These are phyloP conservation scores for Dioszegia crocea DNA, from an alignment of 768 basidiomycete genomes.

Conservation along the genomic window DNA sequence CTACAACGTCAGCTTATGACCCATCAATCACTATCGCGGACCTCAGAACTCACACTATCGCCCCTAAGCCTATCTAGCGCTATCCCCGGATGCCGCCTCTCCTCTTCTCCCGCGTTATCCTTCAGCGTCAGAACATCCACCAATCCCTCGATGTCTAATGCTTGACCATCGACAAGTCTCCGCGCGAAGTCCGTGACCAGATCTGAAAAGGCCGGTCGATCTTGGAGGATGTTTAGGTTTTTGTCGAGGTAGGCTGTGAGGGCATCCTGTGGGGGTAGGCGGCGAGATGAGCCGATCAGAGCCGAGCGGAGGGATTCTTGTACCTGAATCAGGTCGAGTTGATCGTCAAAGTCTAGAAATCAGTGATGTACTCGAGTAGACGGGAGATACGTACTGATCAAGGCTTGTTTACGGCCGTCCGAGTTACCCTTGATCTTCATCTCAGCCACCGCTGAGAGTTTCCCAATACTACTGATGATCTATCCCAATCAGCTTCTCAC, in stretches of 20 bases:
- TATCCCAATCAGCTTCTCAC: slow-evolving; percentile 47
- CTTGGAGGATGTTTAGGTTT: slow-evolving; percentile 55
- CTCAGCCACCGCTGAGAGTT: slow-evolving; percentile 71
- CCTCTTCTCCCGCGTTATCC: slow-evolving; percentile 58
- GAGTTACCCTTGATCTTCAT: slow-evolving; percentile 52
- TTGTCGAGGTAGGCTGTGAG: slow-evolving; percentile 19
- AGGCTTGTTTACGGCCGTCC: slow-evolving; percentile 12
- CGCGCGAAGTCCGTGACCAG: slow-evolving; percentile 68
- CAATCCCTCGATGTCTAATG: slow-evolving; percentile 70
- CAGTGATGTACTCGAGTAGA: not conserved
- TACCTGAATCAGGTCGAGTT: slow-evolving; percentile 79
- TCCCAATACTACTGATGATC: slow-evolving; percentile 88
- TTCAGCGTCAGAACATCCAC: slow-evolving; percentile 82
- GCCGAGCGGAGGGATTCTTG: slow-evolving; percentile 67
- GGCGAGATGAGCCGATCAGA: slow-evolving; percentile 49
- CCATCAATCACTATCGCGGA: not conserved
- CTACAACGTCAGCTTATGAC: slow-evolving; percentile 49
- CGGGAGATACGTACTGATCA: slow-evolving; percentile 17
- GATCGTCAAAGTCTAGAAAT: slow-evolving; percentile 70
- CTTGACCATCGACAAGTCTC: slow-evolving; percentile 67
- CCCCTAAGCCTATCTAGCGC: slow-evolving; percentile 41
- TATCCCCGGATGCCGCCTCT: slow-evolving; percentile 58
- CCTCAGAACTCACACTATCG: slow-evolving; percentile 55
- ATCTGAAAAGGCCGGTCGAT: slow-evolving; percentile 59
- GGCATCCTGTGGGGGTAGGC: not conserved